Evolutionary conservation across 2,329 filamentous ascomycete species (phyloP), one percentile per base, ranked within the genome.

Genomic region (Davidsoniella australis): DNA sequence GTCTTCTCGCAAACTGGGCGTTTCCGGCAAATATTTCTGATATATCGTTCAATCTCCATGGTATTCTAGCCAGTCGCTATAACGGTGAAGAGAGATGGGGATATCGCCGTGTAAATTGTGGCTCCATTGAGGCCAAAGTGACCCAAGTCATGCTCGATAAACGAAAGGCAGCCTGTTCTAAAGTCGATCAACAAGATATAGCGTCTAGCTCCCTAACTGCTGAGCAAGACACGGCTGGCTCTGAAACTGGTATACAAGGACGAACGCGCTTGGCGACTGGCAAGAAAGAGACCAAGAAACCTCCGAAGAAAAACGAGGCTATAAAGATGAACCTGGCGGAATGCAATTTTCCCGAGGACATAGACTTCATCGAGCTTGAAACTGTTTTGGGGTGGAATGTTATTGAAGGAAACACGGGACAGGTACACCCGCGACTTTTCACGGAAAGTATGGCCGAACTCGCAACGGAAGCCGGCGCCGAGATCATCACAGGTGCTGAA

Each of bases 381-480:
- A 67, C 79, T 2, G 66, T 94, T 18, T 67, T 68, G 48, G 69
- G 70, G 17, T 96, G 94, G 64, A 77, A 85, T 33, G 78, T 82
- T 60, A 95, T 96, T 86, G 86, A 85, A 20, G 56, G 60, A 1
- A 84, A 86, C 54, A 96, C 91, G 1, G 85, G 91, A 0, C 91
- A 98, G 64, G 89, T 96, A 2, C 89, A 98, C 59, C 91, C 91
- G 0, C 84, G 81, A 54, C 79, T 86, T 41, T 96, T 98, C 60
- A 96, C 91, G 0, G 89, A 77, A 0, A 72, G 79, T 14, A 93
- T 96, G 63, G 85, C 84, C 4, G 68, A 76, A 40, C 70, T 95
- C 10, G 87, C 89, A 0, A 66, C 74, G 50, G 75, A 84, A 47
- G 73, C 71, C 23, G 84, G 84, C 2, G 77, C 74, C 55, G 73